Conservation (phyloP, 257 asterid species). For the Capsicum chinense region DNA sequence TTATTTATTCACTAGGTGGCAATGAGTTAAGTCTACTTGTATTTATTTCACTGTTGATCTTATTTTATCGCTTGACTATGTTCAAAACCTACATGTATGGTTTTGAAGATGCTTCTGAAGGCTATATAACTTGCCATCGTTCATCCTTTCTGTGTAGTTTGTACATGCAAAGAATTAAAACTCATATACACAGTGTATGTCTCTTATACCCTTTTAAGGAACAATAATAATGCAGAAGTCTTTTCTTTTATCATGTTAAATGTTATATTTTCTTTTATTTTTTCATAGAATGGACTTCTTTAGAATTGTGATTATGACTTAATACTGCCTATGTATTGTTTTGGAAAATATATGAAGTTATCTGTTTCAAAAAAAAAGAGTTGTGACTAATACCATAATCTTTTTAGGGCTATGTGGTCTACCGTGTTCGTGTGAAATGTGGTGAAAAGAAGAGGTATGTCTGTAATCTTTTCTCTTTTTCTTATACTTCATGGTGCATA, state of each 20-base stretch:
- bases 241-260: neutral
- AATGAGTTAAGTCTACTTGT: neutral
- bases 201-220: neutral
- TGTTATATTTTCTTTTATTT: neutral
- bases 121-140: neutral
- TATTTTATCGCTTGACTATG: neutral
- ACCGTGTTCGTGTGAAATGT: slow-evolving; percentile 29
- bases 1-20: neutral
- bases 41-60: neutral
- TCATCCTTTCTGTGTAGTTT: neutral
- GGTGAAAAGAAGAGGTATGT: slow-evolving; percentile 19
- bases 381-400: neutral
- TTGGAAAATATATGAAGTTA: no score
- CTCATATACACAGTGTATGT: neutral
- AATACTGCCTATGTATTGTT: no score
- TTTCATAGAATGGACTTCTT: neutral
- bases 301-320: no score
- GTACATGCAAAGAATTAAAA: neutral
- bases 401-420: slow-evolving; percentile 17
- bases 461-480: no score
- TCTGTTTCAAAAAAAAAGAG: no score
- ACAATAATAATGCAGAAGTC: neutral
- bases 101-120: neutral
- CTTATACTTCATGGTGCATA: no score
- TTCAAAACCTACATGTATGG: neutral